phyloP scores from a whole-genome alignment of 345 rosid genomes.

The Ceriops tagal region DNA sequence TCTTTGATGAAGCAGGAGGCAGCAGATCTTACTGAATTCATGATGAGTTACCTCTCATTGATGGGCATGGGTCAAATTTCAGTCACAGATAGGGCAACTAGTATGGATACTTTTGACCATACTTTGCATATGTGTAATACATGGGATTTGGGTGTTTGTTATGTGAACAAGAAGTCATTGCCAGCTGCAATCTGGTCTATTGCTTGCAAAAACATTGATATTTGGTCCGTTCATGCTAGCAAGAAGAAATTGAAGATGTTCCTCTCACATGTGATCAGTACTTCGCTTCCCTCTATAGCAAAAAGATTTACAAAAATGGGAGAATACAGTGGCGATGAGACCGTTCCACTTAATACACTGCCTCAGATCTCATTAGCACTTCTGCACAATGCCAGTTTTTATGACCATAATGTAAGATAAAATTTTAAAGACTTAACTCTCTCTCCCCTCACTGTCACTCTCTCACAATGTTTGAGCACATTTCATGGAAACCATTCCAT shows the following conservation, averaged over 20 bases:
- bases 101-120: slow-evolving; percentile 18
- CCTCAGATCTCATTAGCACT: slow-evolving; percentile 58
- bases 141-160: slow-evolving; percentile 53
- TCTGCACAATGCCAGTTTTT: slow-evolving; percentile 52
- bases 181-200: slow-evolving; percentile 71
- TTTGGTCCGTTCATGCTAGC: slow-evolving; percentile 68
- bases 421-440: background rate
- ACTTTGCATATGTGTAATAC: slow-evolving; percentile 31
- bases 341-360: slow-evolving; percentile 33
- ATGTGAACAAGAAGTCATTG: slow-evolving; percentile 51
- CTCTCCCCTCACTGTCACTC: background rate
- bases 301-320: slow-evolving; percentile 25
- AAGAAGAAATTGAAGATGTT: slow-evolving; percentile 60
- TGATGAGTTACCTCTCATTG: slow-evolving; percentile 43
- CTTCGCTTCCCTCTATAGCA: slow-evolving; percentile 41
- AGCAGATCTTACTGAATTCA: slow-evolving; percentile 56
- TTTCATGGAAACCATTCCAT: background rate
- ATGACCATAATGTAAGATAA: slow-evolving; percentile 63
- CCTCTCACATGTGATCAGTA: slow-evolving; percentile 47
- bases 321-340: slow-evolving; percentile 27
- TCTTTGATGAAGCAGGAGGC: slow-evolving; percentile 62
- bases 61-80: slow-evolving; percentile 29
- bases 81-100: slow-evolving; percentile 19
- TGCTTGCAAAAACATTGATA: slow-evolving; percentile 68
- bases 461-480: background rate